Conservation (phyloP, 140 eudicot species). For the Cichorium intybus region DNA sequence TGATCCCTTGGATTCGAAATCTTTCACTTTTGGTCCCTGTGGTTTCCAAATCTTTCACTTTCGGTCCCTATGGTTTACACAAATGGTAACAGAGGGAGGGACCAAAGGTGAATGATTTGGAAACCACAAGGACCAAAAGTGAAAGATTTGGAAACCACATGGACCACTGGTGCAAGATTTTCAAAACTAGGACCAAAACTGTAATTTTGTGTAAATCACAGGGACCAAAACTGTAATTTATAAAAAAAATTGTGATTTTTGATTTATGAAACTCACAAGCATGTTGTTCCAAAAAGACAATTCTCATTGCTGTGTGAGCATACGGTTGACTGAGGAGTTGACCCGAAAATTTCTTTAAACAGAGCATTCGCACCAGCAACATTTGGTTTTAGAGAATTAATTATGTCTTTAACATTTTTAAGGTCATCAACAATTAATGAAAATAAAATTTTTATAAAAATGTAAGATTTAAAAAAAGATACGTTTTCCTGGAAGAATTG, state of each 20-base stretch:
- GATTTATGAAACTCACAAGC: slow-evolving; percentile 56
- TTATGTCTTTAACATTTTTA: slow-evolving; percentile 48
- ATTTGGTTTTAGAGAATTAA: slow-evolving; percentile 59
- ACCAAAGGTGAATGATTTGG: too few species aligned
- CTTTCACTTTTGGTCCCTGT: too few species aligned
- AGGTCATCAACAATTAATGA: slow-evolving; percentile 3
- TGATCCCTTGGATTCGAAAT: too few species aligned
- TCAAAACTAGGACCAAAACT: too few species aligned
- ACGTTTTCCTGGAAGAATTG: slow-evolving; percentile 62
- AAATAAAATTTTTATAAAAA: neutral
- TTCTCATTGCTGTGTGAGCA: slow-evolving; percentile 45
- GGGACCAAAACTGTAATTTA: too few species aligned
- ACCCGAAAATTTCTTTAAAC: slow-evolving; percentile 57
- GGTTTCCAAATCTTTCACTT: too few species aligned
- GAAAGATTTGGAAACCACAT: too few species aligned
- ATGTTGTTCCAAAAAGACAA: slow-evolving; percentile 39
- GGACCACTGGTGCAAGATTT: too few species aligned
- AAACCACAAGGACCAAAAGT: too few species aligned
- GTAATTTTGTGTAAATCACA: too few species aligned
- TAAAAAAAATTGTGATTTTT: slow-evolving; percentile 9
- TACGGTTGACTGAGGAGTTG: slow-evolving; percentile 24
- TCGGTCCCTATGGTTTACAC: too few species aligned
- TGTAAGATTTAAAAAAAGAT: slow-evolving; percentile 43
- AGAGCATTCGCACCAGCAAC: slow-evolving; percentile 52
- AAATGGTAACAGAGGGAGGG: too few species aligned